Evolutionary conservation across 2,329 filamentous ascomycete genomes (phyloP).

Genomic region (Botrytis fragariae): DNA sequence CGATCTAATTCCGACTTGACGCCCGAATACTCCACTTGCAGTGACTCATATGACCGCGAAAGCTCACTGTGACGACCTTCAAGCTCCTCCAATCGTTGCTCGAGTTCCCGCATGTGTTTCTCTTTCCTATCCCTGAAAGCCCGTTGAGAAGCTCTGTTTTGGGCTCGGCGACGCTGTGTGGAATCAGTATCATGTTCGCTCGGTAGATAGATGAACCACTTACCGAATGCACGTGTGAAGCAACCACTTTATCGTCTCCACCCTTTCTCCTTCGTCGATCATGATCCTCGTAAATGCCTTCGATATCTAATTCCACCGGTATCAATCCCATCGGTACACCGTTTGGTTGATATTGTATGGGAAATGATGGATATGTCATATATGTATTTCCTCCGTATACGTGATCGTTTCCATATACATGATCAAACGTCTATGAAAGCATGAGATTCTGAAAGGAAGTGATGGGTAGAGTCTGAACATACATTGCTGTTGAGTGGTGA

Average conservation of each 20-base stretch:
- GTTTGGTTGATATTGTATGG: constrained; percentile 34
- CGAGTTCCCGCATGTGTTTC: constrained; percentile 63
- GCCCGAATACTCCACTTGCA: constrained; percentile 43
- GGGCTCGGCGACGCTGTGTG: constrained; percentile 53
- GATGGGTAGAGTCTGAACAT: constrained; percentile 16
- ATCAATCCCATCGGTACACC: constrained; percentile 34
- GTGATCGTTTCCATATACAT: constrained; percentile 28
- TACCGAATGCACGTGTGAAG: constrained; percentile 39
- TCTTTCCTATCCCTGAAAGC: constrained; percentile 63
- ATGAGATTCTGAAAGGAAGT: constrained; percentile 19
- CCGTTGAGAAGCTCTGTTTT: constrained; percentile 60
- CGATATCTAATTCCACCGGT: constrained; percentile 38
- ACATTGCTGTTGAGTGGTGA: constrained; percentile 37
- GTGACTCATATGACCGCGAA: constrained; percentile 51
- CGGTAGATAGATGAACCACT: constrained; percentile 3
- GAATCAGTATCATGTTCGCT: constrained; percentile 15
- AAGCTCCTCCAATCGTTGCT: constrained; percentile 53
- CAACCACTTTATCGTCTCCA: constrained; percentile 35
- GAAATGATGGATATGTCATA: constrained; percentile 35
- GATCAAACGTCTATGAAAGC: constrained; percentile 21
- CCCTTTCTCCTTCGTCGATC: constrained; percentile 37
- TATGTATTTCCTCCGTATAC: constrained; percentile 32
- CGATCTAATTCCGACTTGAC: constrained; percentile 37
- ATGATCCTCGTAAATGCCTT: constrained; percentile 39
- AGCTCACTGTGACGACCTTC: constrained; percentile 56